Evolutionary conservation across 2,329 filamentous ascomycete species (phyloP), one percentile per base, ranked within the genome.

Genomic region (Chalara sp.): DNA sequence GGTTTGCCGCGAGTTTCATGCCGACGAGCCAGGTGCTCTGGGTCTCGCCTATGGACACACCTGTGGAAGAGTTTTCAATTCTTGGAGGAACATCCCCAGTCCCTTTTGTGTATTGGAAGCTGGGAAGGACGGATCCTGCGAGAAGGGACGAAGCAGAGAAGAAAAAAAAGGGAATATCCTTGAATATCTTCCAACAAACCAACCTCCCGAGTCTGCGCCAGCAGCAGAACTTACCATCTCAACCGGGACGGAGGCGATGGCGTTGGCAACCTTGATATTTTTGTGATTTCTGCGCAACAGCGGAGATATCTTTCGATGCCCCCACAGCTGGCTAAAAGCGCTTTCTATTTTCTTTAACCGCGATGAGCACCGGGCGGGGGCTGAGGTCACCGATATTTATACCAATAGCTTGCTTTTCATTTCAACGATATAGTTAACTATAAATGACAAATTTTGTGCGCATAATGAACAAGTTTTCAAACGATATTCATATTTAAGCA

Each of bases 161-260:
- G 49, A 71, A 74, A 21, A 74, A 21, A 21, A 21, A 42, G 74
- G 73, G 0, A 69, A 58, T 39, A 58, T 70, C 44, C 62, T 72
- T 47, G 73, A 76, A 42, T 52, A 57, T 39, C 69, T 84, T 6
- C 75, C 81, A 0, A 73, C 72, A 0, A 84, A 83, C 56, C 80
- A 84, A 59, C 76, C 72, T 50, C 71, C 76, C 0, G 67, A 71
- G 43, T 84, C 83, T 65, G 73, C 74, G 21, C 80, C 79, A 5
- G 73, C 71, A 0, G 70, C 83, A n/a, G 72, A 77, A 61, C 79
- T 79, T 11, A 84, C 80, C 1, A 61, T 84, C 67, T 70, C 55
- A 54, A 67, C 67, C 6, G 80, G 75, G 0, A 65, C 73, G 2
- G 72, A 79, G 64, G 74, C 74, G 1, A 64, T 79, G 59, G 70